Percentiles rank a stretch among this genome's conserved stretches.
phyloP scores from a whole-genome alignment of 2,329 filamentous ascomycete genomes.

The Trichoderma polysporum region DNA sequence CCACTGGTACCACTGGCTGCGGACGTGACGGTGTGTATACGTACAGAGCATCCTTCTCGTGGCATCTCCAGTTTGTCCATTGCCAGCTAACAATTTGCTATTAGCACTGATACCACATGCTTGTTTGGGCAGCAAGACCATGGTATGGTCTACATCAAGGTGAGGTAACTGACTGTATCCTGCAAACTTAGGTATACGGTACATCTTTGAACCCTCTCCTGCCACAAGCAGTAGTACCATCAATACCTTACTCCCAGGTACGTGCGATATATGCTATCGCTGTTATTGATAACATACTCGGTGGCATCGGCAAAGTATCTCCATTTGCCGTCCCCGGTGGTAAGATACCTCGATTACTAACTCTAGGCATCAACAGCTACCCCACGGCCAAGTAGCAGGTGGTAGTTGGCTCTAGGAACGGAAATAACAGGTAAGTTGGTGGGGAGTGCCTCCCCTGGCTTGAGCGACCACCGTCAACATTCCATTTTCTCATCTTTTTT shows the following conservation, averaged over 20 bases:
- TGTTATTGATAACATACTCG: background rate
- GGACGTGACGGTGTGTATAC: background rate
- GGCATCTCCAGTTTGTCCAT: background rate
- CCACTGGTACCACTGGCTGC: background rate
- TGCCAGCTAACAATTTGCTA: background rate
- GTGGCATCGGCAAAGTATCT: background rate
- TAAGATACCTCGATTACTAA: background rate
- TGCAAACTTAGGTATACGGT: background rate
- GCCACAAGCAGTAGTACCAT: background rate
- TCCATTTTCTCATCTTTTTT: background rate
- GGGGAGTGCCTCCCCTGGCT: conserved; percentile 11
- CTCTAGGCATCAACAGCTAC: conserved; percentile 2
- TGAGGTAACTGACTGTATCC: background rate
- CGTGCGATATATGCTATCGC: background rate
- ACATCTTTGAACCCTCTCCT: background rate
- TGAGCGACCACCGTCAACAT: conserved; percentile 6
- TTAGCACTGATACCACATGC: background rate
- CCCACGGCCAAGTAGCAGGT: background rate
- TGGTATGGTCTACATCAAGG: background rate
- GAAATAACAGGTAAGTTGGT: conserved; percentile 1
- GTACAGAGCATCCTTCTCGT: background rate
- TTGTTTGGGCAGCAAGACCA: background rate
- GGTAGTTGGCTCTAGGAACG: background rate
- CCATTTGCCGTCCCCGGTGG: background rate
- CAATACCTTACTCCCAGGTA: background rate